phyloP scores from a whole-genome alignment of 768 basidiomycete species.

The Trametes gibbosa region DNA sequence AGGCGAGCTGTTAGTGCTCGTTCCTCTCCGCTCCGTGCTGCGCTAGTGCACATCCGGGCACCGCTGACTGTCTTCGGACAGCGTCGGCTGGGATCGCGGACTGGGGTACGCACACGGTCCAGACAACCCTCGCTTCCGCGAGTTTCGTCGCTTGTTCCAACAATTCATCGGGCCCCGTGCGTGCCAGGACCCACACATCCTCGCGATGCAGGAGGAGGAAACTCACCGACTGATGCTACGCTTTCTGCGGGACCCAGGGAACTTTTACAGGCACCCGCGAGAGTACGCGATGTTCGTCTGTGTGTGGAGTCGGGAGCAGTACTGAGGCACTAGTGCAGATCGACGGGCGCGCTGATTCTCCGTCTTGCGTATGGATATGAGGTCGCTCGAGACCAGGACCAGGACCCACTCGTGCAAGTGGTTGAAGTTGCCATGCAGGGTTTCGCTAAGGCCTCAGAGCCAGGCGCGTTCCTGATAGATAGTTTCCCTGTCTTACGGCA shows the following conservation, averaged over 20 bases:
- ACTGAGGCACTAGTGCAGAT: conserved; percentile 14
- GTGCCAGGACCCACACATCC: conserved; percentile 17
- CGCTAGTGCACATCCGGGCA: background rate
- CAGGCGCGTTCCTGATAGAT: conserved; percentile 39
- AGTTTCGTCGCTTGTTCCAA: conserved; percentile 35
- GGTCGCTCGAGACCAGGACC: conserved; percentile 16
- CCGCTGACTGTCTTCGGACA: background rate
- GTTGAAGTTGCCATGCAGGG: conserved; percentile 30
- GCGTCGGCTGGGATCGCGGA: conserved; percentile 36
- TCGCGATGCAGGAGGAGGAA: conserved; percentile 22
- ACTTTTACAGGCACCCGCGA: conserved; percentile 23
- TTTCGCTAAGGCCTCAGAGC: conserved; percentile 23
- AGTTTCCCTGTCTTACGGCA: conserved; percentile 31
- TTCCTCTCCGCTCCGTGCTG: background rate
- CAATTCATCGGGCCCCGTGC: conserved; percentile 33
- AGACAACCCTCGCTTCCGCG: conserved; percentile 33
- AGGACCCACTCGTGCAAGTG: conserved; percentile 27
- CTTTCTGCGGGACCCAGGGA: conserved; percentile 16
- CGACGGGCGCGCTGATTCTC: conserved; percentile 29
- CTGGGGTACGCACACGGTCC: conserved; percentile 35
- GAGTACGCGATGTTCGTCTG: conserved; percentile 15
- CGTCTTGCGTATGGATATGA: conserved; percentile 31
- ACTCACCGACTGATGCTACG: conserved; percentile 18
- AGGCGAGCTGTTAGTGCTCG: conserved; percentile 30
- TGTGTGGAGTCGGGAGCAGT: background rate